Percentiles rank a stretch among this genome's conserved stretches.
Evolutionary conservation across 169 alveolate genomes (phyloP).

Genomic region (Ophryocystis elektroscirrha): DNA sequence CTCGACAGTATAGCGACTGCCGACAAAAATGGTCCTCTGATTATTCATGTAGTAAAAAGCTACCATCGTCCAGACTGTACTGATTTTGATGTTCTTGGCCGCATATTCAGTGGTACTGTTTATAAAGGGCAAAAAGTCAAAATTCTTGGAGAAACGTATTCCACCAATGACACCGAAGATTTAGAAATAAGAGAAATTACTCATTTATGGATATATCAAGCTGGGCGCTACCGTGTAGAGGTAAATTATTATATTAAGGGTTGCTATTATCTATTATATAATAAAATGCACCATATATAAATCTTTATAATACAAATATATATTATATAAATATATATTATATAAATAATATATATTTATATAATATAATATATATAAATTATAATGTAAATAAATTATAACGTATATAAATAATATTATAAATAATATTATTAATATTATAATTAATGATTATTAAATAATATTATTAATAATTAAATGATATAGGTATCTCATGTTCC

Average conservation of each 20-base stretch:
- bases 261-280: background rate
- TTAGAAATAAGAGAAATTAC: conserved; percentile 53
- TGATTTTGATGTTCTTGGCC: conserved; percentile 75
- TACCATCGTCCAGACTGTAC: conserved; percentile 69
- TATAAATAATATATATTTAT: too few species aligned
- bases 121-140: conserved; percentile 65
- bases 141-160: conserved; percentile 70
- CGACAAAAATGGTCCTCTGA: conserved; percentile 53
- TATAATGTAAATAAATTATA: too few species aligned
- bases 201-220: conserved; percentile 68
- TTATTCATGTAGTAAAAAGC: conserved; percentile 62
- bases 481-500: too few species aligned
- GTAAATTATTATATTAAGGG: background rate
- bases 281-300: background rate
- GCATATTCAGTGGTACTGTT: conserved; percentile 87
- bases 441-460: too few species aligned
- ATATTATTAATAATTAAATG: too few species aligned
- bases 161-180: conserved; percentile 90
- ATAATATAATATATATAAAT: too few species aligned
- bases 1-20: conserved; percentile 22
- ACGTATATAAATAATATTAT: too few species aligned
- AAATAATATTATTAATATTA: too few species aligned
- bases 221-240: conserved; percentile 30
- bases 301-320: background rate
- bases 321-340: too few species aligned